Percentiles rank a stretch among this genome's conserved stretches.
These are phyloP conservation scores for Rosa chinensis DNA, from an alignment of 306 rosid genomes.

Conservation along the genomic window DNA sequence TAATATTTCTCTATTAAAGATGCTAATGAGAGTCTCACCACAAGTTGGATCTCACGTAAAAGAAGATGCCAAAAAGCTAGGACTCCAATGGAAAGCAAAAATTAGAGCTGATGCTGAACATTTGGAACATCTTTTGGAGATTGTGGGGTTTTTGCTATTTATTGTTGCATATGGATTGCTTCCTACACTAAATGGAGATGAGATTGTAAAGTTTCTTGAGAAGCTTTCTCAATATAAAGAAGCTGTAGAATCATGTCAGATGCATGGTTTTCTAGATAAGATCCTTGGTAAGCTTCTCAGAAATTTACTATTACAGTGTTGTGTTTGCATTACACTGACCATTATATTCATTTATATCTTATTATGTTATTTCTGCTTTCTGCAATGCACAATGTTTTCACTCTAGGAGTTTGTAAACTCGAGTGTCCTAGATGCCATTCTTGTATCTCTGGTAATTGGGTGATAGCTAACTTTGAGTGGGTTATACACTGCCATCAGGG, in stretches of 20 bases:
- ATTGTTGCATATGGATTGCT: conserved; percentile 40
- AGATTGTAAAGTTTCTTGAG: conserved; percentile 48
- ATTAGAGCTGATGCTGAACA: conserved; percentile 24
- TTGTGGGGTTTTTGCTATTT: conserved; percentile 50
- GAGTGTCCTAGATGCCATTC: neutral
- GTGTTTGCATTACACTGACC: neutral
- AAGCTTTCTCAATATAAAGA: conserved; percentile 37
- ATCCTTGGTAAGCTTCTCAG: conserved; percentile 40
- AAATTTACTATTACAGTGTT: neutral
- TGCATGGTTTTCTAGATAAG: conserved; percentile 42
- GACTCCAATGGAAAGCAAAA: conserved; percentile 41
- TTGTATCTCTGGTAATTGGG: neutral
- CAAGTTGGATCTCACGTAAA: conserved; percentile 35
- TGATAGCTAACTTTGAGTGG: neutral
- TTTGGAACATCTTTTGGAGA: conserved; percentile 35
- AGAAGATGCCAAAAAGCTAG: conserved; percentile 52
- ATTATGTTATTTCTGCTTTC: neutral
- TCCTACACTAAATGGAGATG: conserved; percentile 38
- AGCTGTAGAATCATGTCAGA: conserved; percentile 38
- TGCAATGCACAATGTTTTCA: neutral
- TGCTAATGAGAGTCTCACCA: conserved; percentile 46
- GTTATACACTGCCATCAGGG: neutral
- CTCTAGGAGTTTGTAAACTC: neutral
- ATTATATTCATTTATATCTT: neutral
- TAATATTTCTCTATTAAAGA: conserved; percentile 34